Evolutionary conservation across 176 grass and related monocot genomes (phyloP), one percentile per base, ranked within the genome.

Genomic region (Musa beccarii): DNA sequence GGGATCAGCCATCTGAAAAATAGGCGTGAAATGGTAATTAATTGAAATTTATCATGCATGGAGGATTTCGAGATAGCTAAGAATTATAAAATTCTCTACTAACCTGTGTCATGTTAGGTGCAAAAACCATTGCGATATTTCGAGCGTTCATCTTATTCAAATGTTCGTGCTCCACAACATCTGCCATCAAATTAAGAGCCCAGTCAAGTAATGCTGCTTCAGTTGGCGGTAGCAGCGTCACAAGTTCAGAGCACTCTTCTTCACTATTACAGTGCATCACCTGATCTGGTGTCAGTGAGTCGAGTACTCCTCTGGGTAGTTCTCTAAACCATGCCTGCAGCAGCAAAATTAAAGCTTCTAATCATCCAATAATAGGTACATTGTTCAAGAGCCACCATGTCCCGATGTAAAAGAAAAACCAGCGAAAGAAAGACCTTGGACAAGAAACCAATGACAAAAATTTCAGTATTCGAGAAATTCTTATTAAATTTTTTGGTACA

Each of bases 201-300:
- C 75, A 77, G 19, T 77, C 59, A 16, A 77, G 75, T 52, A 77
- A 53, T 77, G 75, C 75, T 77, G 75, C 59, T 52, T 77, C 75
- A 8, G 75, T 77, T 66, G 34, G 28, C 14, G 59, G 75, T 10
- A 77, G 61, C 61, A 77, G 53, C 11, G 43, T 63, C 66, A 65
- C 75, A 26, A 77, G 61, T 66, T 52, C 59, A 26, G 59, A 77
- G 59, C 75, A 77, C 21, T 77, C 75, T 61, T 77, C 75, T 77
- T 77, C 75, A 16, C 61, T 77, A 61, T 77, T 77, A 50, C 75
- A 77, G 21, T 77, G 75, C 75, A 77, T 77, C 61, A 77, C 75
- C 61, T 77, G 75, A 66, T 77, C 75, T 26, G 75, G 75, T 15
- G 75, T 77, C 75, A 77, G 19, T 19, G 61, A 77, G 61, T 77